A percentile compares a stretch with the other conserved stretches of the same genome.
These are phyloP conservation scores for Boletus patriciae DNA, from an alignment of 768 basidiomycete genomes.

Conservation along the genomic window DNA sequence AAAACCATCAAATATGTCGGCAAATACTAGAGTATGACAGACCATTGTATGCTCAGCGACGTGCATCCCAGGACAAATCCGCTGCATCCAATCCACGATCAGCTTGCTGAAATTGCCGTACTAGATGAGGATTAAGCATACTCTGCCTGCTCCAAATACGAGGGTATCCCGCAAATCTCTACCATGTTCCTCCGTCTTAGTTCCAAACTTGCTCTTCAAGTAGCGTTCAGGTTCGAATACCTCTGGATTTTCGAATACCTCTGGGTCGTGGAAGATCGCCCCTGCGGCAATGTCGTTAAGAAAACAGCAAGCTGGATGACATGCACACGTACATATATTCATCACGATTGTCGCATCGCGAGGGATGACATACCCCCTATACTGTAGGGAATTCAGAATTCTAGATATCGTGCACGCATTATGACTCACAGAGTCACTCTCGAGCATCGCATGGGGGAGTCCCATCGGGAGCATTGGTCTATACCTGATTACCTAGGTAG, in stretches of 20 bases:
- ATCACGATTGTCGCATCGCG: neutral
- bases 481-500: neutral
- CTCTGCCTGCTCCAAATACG: conserved; percentile 4
- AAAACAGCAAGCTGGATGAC: too few relatives aligned
- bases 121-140: neutral
- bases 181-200: conserved; percentile 2
- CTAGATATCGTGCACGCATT: neutral
- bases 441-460: conserved; percentile 5
- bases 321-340: neutral
- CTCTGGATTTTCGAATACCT: conserved; percentile 3
- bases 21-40: neutral
- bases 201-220: conserved; percentile 1
- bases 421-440: conserved; percentile 1
- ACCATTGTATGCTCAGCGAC: conserved; percentile 6
- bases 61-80: conserved; percentile 7
- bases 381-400: neutral
- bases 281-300: neutral
- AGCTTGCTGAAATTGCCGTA: neutral
- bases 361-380: neutral
- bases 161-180: conserved; percentile 7
- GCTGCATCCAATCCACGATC: neutral
- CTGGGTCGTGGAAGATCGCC: conserved; percentile 2
- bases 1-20: neutral
- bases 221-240: conserved; percentile 4
- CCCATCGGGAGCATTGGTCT: conserved; percentile 4